phyloP scores from a whole-genome alignment of 2,329 filamentous ascomycete species.

The Ascochyta koolunga region DNA sequence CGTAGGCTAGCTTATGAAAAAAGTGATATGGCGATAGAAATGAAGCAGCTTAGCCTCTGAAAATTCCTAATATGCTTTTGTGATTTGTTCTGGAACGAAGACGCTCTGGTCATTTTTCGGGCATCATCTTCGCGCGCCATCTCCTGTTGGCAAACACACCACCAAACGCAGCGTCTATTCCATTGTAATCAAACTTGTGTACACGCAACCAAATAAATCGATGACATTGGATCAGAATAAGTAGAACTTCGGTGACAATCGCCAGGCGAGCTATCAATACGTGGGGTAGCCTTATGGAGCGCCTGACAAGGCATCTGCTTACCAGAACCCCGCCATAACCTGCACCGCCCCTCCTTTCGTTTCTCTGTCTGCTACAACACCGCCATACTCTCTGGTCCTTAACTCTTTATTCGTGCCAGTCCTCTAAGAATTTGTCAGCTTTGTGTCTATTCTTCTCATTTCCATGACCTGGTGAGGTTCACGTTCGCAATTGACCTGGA shows the following conservation, averaged over 20 bases:
- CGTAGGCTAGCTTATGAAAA: background rate
- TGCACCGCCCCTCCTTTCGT: constrained; percentile 8
- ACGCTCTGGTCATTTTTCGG: too few relatives aligned
- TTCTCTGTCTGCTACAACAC: constrained; percentile 7
- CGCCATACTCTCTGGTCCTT: background rate
- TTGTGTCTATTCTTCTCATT: background rate
- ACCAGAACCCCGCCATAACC: background rate
- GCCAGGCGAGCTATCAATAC: background rate
- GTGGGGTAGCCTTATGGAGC: background rate
- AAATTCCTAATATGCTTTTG: too few relatives aligned
- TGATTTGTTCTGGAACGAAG: too few relatives aligned
- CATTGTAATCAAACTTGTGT: too few relatives aligned
- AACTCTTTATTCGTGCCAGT: background rate
- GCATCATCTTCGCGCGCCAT: background rate
- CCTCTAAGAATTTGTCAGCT: background rate
- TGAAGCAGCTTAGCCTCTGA: too few relatives aligned
- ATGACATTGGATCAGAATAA: background rate
- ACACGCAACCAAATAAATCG: background rate
- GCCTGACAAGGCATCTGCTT: constrained; percentile 9
- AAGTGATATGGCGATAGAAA: too few relatives aligned
- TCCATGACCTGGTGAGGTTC: background rate
- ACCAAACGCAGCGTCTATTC: background rate
- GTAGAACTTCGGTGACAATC: background rate
- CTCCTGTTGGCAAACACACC: background rate
- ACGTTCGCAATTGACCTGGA: constrained; percentile 1